Base-by-base conservation (phyloP, 768 basidiomycete genomes). In the Tylopilus sp. region DNA sequence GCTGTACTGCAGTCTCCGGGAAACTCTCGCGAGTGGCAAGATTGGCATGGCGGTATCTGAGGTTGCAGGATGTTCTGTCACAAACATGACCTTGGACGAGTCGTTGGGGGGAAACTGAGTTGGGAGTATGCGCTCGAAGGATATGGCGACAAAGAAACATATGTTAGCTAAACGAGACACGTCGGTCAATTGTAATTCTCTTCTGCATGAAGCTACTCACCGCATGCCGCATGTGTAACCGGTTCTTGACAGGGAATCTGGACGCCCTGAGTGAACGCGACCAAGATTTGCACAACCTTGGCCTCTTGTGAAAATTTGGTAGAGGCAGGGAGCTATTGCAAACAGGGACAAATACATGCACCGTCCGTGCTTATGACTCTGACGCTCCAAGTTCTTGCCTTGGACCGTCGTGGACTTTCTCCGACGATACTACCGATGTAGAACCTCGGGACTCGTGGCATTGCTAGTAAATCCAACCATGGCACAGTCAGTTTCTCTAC, bases 101-200 rank as follows among this genome's bases (percentile, higher is more conserved):
- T 51, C 48, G 67, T 58, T 57, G 61, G 28, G 58, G 48, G 40
- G 59, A 57, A 48, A 50, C 36, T 49, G 66, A 53, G 60, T 67
- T 72, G 50, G 63, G 66, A 61, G 72, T 65, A 70, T 74, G 72
- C 70, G 74, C 73, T 78, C 74, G 74, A 60, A 74, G 72, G 63
- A 77, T 71, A 73, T 72, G 78, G 72, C 82, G 84, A 78, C 85
- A 84, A 81, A 82, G 76, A 74, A 78, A 85, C 85, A 87, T 87
- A 84, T 80, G 83, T 87, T 77, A 87, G 73, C 85, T 82, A 57
- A n/a, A 59, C 43, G 28, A 41, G 54, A 29, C 24, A 28, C 19
- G 17, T 17, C 16, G 25, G 41, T 64, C 34, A 53, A 16, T 14
- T 38, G 13, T 0, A 2, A 21, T 14, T 13, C 44, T 50, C 19